A percentile compares a stretch with the other conserved stretches of the same genome.
These are phyloP conservation scores for Albizia julibrissin DNA, from an alignment of 306 rosid species.

Conservation along the genomic window DNA sequence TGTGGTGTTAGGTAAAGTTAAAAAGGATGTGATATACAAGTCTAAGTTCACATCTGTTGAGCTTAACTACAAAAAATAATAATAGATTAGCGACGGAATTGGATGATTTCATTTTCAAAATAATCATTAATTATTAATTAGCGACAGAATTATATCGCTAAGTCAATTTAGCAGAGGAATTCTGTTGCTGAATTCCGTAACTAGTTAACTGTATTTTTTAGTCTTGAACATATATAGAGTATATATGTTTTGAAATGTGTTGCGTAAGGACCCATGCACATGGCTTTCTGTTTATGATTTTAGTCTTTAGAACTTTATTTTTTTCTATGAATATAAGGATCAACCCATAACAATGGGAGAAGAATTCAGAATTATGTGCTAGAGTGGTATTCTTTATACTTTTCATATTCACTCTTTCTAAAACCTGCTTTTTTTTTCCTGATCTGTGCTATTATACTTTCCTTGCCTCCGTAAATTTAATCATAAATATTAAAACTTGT, in stretches of 20 bases:
- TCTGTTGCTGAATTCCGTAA: too few relatives aligned
- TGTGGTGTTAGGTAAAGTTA: not conserved
- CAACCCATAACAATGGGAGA: slow-evolving; percentile 21
- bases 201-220: too few relatives aligned
- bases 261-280: slow-evolving; percentile 38
- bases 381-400: slow-evolving; percentile 31
- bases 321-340: not conserved
- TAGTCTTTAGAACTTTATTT: not conserved
- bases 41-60: not conserved
- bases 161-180: too few relatives aligned
- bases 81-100: too few relatives aligned
- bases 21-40: not conserved
- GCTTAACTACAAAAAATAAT: not conserved
- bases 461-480: not conserved
- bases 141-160: too few relatives aligned
- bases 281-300: slow-evolving; percentile 42
- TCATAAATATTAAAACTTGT: not conserved
- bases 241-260: slow-evolving; percentile 12
- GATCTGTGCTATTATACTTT: slow-evolving; percentile 32
- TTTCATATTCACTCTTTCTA: slow-evolving; percentile 36
- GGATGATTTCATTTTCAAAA: too few relatives aligned
- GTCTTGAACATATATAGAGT: not conserved
- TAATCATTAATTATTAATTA: too few relatives aligned
- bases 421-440: slow-evolving; percentile 25
- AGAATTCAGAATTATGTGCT: slow-evolving; percentile 59